These are phyloP conservation scores for Panicum miliaceum DNA, from an alignment of 176 grass and related monocot genomes.

Conservation along the genomic window DNA sequence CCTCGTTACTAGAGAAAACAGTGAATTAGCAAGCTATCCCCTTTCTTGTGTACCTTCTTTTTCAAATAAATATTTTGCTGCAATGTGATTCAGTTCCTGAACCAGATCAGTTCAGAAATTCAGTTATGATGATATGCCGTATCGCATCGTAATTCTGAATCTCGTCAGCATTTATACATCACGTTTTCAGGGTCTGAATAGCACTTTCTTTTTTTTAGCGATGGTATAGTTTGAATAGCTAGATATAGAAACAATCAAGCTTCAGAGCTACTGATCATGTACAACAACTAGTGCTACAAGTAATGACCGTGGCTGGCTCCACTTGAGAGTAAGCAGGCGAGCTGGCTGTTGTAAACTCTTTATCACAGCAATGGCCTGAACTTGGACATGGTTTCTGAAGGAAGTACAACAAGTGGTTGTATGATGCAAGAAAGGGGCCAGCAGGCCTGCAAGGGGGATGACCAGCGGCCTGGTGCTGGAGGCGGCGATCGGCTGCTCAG, in stretches of 20 bases:
- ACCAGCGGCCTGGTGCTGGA: too few species aligned
- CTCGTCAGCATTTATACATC: not conserved
- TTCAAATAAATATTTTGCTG: too few species aligned
- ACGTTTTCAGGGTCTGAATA: not conserved
- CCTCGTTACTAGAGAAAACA: too few species aligned
- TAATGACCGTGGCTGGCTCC: not conserved
- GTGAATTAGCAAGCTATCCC: too few species aligned
- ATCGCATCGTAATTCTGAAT: not conserved
- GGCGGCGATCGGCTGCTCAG: too few species aligned
- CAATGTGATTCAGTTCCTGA: too few species aligned
- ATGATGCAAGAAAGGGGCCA: too few species aligned
- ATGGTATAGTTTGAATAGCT: not conserved
- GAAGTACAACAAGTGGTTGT: conserved; percentile 35
- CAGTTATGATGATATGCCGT: too few species aligned
- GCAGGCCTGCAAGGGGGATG: too few species aligned
- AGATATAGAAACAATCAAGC: not conserved
- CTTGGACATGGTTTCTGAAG: conserved; percentile 33
- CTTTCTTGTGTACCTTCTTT: too few species aligned
- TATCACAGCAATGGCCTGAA: conserved; percentile 26
- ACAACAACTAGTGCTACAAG: not conserved
- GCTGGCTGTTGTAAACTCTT: conserved; percentile 1
- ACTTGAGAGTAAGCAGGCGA: conserved; percentile 1
- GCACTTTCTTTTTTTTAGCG: not conserved
- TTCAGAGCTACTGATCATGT: not conserved
- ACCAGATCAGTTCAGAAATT: too few species aligned